Evolutionary conservation across 345 rosid species (phyloP).

Genomic region (Reutealis trisperma): DNA sequence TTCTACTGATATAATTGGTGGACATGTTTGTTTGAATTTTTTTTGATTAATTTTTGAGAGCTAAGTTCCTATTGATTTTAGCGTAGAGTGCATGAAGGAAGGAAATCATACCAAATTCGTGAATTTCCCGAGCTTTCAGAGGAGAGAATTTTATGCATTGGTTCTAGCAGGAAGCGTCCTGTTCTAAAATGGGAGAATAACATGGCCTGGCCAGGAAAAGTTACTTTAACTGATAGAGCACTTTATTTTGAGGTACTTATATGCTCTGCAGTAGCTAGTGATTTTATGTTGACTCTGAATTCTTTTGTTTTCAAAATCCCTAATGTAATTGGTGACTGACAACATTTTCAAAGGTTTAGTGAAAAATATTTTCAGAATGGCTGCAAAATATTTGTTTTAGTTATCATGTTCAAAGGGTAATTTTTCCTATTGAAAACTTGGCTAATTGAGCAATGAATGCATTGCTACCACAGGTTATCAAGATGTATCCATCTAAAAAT

Average conservation of each 20-base stretch:
- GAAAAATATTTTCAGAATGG: not conserved
- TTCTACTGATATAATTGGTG: not conserved
- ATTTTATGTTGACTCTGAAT: conserved; percentile 11
- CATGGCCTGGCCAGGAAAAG: conserved; percentile 95
- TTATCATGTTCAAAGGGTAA: not conserved
- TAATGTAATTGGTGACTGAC: not conserved
- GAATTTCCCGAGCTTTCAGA: conserved; percentile 48
- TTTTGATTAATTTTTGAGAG: conserved; percentile 14
- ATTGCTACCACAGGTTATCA: not conserved
- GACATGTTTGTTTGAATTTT: not conserved
- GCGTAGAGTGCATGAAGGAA: conserved; percentile 81
- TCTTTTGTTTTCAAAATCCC: not conserved
- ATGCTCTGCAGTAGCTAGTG: not conserved
- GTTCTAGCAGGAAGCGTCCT: conserved; percentile 79
- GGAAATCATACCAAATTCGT: conserved; percentile 60
- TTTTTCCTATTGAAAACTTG: not conserved
- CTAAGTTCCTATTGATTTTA: conserved; percentile 46
- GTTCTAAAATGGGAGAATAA: conserved; percentile 93
- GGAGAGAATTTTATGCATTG: conserved; percentile 81
- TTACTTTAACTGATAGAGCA: conserved; percentile 80
- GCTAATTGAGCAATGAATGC: not conserved
- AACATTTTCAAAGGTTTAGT: not conserved
- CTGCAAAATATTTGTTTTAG: not conserved
- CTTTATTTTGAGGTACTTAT: conserved; percentile 83
- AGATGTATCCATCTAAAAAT: too few relatives aligned